Conservation (phyloP, 495 filamentous ascomycete genomes). For the Neurospora terricola region DNA sequence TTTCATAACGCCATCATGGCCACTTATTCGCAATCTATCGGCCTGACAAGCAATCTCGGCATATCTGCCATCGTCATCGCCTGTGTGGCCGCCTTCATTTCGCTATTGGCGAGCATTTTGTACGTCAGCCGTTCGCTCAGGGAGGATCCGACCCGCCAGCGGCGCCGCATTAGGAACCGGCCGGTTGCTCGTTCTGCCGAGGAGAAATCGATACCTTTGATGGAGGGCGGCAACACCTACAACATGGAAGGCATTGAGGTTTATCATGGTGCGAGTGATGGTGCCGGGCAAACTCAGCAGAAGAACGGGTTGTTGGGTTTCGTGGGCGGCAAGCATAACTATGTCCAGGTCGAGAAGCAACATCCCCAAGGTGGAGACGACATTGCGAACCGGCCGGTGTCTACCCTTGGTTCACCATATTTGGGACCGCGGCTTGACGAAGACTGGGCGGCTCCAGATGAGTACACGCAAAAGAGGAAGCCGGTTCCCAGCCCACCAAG, state of each 20-base stretch:
- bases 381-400: not conserved
- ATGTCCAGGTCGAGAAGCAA: slow-evolving; percentile 26
- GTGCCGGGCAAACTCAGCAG: not conserved
- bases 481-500: not conserved
- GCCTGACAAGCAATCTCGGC: slow-evolving; percentile 15
- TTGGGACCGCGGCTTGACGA: slow-evolving; percentile 9
- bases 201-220: slow-evolving; percentile 2
- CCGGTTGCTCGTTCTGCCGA: slow-evolving; percentile 1
- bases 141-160: not conserved
- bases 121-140: slow-evolving; percentile 2
- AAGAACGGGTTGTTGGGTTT: not conserved
- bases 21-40: slow-evolving; percentile 12
- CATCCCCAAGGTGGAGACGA: slow-evolving; percentile 3
- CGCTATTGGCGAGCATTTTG: slow-evolving; percentile 11
- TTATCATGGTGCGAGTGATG: not conserved
- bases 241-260: not conserved
- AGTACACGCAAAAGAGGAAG: slow-evolving; percentile 8
- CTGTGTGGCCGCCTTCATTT: slow-evolving; percentile 15
- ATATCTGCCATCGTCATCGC: slow-evolving; percentile 15
- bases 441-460: slow-evolving; percentile 16
- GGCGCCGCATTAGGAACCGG: not conserved
- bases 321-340: slow-evolving; percentile 16
- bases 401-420: not conserved
- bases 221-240: not conserved
- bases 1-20: slow-evolving; percentile 19